Percentiles rank a stretch among this genome's conserved stretches.
Evolutionary conservation across 345 rosid genomes (phyloP).

Genomic region (Noccaea caerulescens): DNA sequence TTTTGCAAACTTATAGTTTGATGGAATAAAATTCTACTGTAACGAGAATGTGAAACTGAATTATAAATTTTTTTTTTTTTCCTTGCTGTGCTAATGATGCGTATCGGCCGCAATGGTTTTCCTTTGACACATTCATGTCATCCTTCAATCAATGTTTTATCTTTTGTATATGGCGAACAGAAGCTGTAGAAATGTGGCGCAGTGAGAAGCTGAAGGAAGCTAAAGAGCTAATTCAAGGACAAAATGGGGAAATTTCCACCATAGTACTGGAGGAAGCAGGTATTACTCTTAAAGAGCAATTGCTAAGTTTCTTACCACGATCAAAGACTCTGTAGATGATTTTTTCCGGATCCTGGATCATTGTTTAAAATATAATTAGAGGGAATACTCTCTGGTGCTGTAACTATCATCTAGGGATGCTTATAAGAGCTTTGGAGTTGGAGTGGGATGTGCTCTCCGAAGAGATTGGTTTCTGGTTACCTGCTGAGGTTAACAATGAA

Average conservation of each 20-base stretch:
- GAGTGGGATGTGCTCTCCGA: conserved; percentile 79
- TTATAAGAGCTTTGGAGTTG: conserved; percentile 75
- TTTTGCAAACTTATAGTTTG: too few relatives aligned
- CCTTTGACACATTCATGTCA: conserved; percentile 16
- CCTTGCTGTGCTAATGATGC: neutral
- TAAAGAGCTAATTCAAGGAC: conserved; percentile 53
- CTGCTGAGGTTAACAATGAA: conserved; percentile 61
- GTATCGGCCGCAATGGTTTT: neutral
- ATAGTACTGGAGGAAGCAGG: conserved; percentile 75
- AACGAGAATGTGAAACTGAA: too few relatives aligned
- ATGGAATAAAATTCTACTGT: too few relatives aligned
- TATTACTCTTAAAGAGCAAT: conserved; percentile 35
- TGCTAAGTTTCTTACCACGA: conserved; percentile 18
- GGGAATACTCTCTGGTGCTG: neutral
- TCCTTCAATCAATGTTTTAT: conserved; percentile 7
- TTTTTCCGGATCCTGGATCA: neutral
- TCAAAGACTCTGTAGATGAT: conserved; percentile 10
- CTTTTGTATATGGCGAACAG: conserved; percentile 51
- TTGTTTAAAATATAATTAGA: conserved; percentile 5
- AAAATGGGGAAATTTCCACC: conserved; percentile 54
- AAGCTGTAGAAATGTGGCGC: conserved; percentile 89
- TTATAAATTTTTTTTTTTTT: too few relatives aligned
- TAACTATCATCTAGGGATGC: conserved; percentile 53
- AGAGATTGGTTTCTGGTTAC: conserved; percentile 91
- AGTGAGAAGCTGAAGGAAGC: conserved; percentile 74